phyloP scores from a whole-genome alignment of 768 basidiomycete genomes.

The Strobilomyces echinocephalus region DNA sequence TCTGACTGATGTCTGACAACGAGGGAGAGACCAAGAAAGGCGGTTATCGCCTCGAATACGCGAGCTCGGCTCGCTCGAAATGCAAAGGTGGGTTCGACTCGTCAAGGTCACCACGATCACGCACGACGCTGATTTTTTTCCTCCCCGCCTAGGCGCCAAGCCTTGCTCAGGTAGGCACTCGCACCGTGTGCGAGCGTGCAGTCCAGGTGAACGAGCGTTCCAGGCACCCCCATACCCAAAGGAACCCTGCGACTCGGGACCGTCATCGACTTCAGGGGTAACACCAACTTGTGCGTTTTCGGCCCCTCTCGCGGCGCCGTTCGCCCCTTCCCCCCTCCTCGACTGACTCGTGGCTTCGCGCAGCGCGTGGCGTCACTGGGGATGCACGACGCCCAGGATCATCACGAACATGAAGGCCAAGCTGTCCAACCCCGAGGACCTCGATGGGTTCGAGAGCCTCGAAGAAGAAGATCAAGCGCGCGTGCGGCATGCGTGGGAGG shows the following conservation, averaged over 20 bases:
- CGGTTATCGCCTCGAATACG: constrained; percentile 79
- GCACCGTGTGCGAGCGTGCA: background rate
- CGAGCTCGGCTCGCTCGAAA: constrained; percentile 60
- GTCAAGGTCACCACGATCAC: constrained; percentile 11
- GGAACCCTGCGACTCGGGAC: constrained; percentile 70
- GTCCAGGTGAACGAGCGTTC: constrained; percentile 11
- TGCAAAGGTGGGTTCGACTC: constrained; percentile 60
- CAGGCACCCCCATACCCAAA: constrained; percentile 70
- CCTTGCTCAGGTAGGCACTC: constrained; percentile 59
- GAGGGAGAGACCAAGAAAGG: constrained; percentile 32
- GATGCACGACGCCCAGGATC: constrained; percentile 70
- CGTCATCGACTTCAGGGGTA: constrained; percentile 68
- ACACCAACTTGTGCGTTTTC: constrained; percentile 55
- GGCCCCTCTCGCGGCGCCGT: background rate
- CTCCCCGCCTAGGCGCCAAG: constrained; percentile 59
- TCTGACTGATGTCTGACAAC: constrained; percentile 31
- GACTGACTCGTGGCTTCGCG: background rate
- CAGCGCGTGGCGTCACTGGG: constrained; percentile 89
- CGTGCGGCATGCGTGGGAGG: constrained; percentile 67
- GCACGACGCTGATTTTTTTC: constrained; percentile 15
- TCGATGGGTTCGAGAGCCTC: constrained; percentile 84
- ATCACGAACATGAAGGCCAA: constrained; percentile 65
- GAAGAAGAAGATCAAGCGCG: constrained; percentile 64
- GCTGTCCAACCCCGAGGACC: constrained; percentile 54
- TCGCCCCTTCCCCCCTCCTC: background rate